Base-by-base conservation (phyloP, 2,329 filamentous ascomycete genomes). In the Gnomoniopsis smithogilvyi region DNA sequence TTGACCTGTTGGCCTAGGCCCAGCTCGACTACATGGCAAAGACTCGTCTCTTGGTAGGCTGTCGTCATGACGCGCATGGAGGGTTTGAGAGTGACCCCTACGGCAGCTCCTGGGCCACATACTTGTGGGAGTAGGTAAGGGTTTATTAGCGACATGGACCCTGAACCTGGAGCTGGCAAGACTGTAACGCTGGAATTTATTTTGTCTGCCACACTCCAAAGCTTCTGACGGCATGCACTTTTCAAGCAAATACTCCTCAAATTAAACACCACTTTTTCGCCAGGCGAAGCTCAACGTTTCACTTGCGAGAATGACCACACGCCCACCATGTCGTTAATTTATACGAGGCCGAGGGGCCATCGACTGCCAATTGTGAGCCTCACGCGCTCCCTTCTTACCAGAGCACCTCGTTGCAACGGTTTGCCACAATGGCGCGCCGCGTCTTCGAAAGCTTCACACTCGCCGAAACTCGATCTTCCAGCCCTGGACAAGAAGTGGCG, bases 401-500 rank as follows among this genome's bases (percentile, higher is more conserved):
- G 34, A 59, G 49, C 43, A 49, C 54, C 21, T 38, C 33, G 26
- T 36, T 54, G 30, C 12, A 46, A 43, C 49, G 46, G 24, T 26
- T 24, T 55, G 14, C 49, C 19, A 43, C 26, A n/a, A 53, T 56
- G 59, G 51, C 61, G 61, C n/a, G 48, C 61, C 54, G 38, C 46
- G 26, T 47, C 45, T 47, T 60, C 60, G 10, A 62, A 58, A 22
- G 14, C 52, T 30, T 64, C 66, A 49, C 58, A 54, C 11, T 63
- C 61, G 26, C 54, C 54, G 48, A 72, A 67, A 62, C 70, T 85
- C 52, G 73, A 85, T 62, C 72, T 84, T 21, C 72, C 70, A 11
- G 71, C 75, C 4, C 68, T 85, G 21, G 78, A 81, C 62, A 62
- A 70, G 54, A 84, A 83, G 72, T 85, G 83, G 83, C 78, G 78